phyloP scores from a whole-genome alignment of 306 rosid genomes.

The Citrullus amarus region DNA sequence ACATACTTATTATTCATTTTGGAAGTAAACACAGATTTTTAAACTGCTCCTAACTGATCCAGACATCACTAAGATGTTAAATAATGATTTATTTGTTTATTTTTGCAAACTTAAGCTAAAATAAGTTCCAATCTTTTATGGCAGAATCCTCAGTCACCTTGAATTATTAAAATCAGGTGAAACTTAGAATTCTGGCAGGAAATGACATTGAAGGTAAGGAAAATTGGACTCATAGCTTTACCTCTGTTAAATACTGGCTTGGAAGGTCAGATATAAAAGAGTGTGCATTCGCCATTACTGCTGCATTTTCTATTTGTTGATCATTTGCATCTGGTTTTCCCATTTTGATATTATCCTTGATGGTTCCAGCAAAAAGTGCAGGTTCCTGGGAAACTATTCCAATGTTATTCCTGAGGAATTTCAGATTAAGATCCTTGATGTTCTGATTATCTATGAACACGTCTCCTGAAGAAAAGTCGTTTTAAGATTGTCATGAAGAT shows the following conservation, averaged over 20 bases:
- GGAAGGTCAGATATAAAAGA: slow-evolving; percentile 71
- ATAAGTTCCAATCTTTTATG: background rate
- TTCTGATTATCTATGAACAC: slow-evolving; percentile 48
- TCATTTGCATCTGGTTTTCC: slow-evolving; percentile 69
- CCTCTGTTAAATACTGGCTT: slow-evolving; percentile 64
- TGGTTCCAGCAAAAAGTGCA: slow-evolving; percentile 56
- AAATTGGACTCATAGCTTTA: background rate
- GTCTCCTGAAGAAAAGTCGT: slow-evolving; percentile 33
- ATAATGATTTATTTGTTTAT: background rate
- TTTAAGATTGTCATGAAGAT: background rate
- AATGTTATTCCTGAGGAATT: slow-evolving; percentile 55
- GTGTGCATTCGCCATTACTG: slow-evolving; percentile 69
- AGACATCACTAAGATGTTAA: background rate
- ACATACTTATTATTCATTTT: background rate
- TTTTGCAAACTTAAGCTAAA: background rate
- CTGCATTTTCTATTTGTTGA: slow-evolving; percentile 44
- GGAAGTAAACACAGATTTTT: background rate
- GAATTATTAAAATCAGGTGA: background rate
- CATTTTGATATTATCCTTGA: slow-evolving; percentile 58
- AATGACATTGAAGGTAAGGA: background rate
- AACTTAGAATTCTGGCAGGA: background rate
- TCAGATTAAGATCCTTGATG: slow-evolving; percentile 59
- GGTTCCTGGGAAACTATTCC: slow-evolving; percentile 87
- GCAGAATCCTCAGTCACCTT: background rate
- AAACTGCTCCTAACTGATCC: background rate